phyloP scores from a whole-genome alignment of 169 alveolate genomes.

The Perkinsus marinus region DNA sequence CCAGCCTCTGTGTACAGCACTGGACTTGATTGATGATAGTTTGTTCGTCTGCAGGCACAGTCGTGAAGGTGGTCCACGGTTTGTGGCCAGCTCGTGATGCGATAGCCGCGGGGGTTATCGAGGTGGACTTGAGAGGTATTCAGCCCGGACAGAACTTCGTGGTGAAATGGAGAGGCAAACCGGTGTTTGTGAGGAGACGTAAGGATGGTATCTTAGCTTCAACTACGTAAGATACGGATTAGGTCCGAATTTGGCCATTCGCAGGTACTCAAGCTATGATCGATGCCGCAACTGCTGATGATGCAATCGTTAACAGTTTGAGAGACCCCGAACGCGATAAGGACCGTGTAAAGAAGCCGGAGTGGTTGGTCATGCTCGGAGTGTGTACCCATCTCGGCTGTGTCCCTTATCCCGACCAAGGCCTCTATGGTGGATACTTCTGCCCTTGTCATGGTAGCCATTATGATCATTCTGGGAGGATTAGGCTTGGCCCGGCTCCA shows the following conservation, averaged over 20 bases:
- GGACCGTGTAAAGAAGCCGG: conserved; percentile 58
- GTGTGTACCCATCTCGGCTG: conserved; percentile 71
- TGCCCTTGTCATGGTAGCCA: conserved; percentile 77
- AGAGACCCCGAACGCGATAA: conserved; percentile 64
- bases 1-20: too few relatives aligned
- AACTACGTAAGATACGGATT: neutral
- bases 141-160: conserved; percentile 57
- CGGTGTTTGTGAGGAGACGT: conserved; percentile 47
- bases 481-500: conserved; percentile 72
- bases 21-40: too few relatives aligned
- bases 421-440: conserved; percentile 61
- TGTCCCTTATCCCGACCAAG: conserved; percentile 54
- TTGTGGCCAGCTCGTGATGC: conserved; percentile 43
- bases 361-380: conserved; percentile 64
- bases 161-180: conserved; percentile 66
- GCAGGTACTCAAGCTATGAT: neutral
- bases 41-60: conserved; percentile 50
- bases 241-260: neutral
- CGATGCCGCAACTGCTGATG: conserved; percentile 42
- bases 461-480: conserved; percentile 63
- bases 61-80: conserved; percentile 53
- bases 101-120: conserved; percentile 60
- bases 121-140: conserved; percentile 56
- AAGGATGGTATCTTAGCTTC: neutral
- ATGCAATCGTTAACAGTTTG: conserved; percentile 49